These are phyloP conservation scores for Phytopythium delawarense DNA, from an alignment of 352 stramenopile species.

Conservation along the genomic window DNA sequence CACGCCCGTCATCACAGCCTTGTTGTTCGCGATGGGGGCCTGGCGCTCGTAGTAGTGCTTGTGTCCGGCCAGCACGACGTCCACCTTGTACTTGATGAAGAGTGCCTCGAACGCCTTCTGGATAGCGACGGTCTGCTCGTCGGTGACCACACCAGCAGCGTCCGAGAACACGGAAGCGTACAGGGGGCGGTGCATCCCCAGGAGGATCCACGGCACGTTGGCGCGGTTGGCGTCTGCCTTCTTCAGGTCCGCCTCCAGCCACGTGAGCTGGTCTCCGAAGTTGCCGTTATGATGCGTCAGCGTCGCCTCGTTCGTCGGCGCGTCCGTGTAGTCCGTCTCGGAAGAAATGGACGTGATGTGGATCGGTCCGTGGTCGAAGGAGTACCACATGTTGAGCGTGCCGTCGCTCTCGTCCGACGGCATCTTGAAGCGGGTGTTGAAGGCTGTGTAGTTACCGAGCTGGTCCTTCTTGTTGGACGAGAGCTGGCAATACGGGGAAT, in stretches of 20 bases:
- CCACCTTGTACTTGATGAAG: constrained; percentile 84
- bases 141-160: too few relatives aligned
- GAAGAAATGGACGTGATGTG: constrained; percentile 71
- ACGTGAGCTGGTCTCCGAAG: constrained; percentile 36
- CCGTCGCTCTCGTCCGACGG: constrained; percentile 32
- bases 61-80: constrained; percentile 83
- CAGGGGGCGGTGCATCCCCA: constrained; percentile 59
- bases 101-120: constrained; percentile 79
- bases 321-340: constrained; percentile 47
- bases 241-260: constrained; percentile 43
- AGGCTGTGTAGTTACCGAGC: constrained; percentile 57
- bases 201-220: constrained; percentile 57
- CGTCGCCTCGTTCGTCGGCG: constrained; percentile 23
- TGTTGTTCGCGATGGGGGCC: constrained; percentile 42
- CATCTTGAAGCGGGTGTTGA: constrained; percentile 39
- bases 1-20: constrained; percentile 39
- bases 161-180: too few relatives aligned
- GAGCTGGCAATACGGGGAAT: constrained; percentile 28
- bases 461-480: constrained; percentile 34
- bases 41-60: constrained; percentile 85
- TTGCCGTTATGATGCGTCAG: constrained; percentile 21
- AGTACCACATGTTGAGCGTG: constrained; percentile 49
- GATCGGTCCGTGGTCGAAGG: constrained; percentile 41
- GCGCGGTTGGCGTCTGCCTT: constrained; percentile 30
- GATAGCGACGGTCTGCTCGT: constrained; percentile 19